Evolutionary conservation across 2,329 filamentous ascomycete genomes (phyloP).

Genomic region (Fusarium lateritium): DNA sequence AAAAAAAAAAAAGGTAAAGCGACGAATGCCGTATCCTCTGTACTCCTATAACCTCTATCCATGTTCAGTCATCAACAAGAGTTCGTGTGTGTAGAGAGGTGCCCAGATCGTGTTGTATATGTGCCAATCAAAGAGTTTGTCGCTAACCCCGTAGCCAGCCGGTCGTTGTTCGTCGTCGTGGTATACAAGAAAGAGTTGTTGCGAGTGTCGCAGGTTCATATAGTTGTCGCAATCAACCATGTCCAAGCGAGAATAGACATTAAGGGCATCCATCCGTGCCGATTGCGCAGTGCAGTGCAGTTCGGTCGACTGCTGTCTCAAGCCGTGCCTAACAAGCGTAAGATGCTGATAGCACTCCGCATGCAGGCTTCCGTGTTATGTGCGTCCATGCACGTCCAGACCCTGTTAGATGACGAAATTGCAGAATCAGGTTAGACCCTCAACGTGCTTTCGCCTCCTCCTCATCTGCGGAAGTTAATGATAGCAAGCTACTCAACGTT

Average conservation of each 20-base stretch:
- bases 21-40: conserved; percentile 35
- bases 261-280: conserved; percentile 24
- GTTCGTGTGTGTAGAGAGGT: conserved; percentile 42
- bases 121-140: conserved; percentile 40
- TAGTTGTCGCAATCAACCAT: conserved; percentile 8
- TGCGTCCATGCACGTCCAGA: conserved; percentile 1
- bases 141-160: conserved; percentile 39
- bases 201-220: conserved; percentile 16
- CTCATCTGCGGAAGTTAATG: conserved; percentile 64
- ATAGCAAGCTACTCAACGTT: conserved; percentile 60
- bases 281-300: conserved; percentile 16
- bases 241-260: conserved; percentile 40
- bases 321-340: conserved; percentile 3
- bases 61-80: conserved; percentile 45
- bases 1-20: conserved; percentile 30
- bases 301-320: conserved; percentile 17
- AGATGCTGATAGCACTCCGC: conserved; percentile 9
- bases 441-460: background rate
- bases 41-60: conserved; percentile 51
- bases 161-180: conserved; percentile 44
- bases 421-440: background rate
- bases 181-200: conserved; percentile 47
- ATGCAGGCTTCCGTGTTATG: conserved; percentile 12
- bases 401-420: background rate
- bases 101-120: conserved; percentile 32